phyloP scores from a whole-genome alignment of 345 rosid species.

The Eucalyptus curtisii region DNA sequence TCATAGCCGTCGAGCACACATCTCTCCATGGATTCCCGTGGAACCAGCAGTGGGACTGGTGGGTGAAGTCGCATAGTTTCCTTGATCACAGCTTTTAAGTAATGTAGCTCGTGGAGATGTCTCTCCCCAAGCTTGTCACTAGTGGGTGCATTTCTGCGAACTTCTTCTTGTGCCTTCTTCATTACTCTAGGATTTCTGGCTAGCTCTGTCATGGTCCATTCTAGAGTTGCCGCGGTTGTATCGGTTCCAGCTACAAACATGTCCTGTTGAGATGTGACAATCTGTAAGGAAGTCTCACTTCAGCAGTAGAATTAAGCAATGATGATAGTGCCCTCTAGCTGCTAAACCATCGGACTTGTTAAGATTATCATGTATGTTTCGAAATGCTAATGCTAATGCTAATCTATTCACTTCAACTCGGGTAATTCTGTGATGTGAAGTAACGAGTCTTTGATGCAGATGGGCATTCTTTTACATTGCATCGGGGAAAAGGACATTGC shows the following conservation, averaged over 20 bases:
- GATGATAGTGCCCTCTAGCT: neutral
- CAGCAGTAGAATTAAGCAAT: neutral
- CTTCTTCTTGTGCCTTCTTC: conserved; percentile 16
- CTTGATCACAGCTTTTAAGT: conserved; percentile 18
- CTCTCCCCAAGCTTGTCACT: neutral
- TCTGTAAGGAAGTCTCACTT: neutral
- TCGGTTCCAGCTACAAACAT: conserved; percentile 30
- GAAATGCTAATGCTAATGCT: neutral
- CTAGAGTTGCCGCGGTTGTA: conserved; percentile 17
- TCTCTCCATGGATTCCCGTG: conserved; percentile 18
- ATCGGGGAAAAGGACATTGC: neutral
- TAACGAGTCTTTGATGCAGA: neutral
- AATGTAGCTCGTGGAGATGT: conserved; percentile 3
- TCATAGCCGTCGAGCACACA: conserved; percentile 15
- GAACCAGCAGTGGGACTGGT: conserved; percentile 20
- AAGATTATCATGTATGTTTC: neutral
- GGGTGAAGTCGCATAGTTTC: conserved; percentile 23
- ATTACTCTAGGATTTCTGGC: conserved; percentile 12
- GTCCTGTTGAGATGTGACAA: conserved; percentile 8
- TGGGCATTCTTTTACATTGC: neutral
- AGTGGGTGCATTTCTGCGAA: neutral
- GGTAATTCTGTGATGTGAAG: neutral
- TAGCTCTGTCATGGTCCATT: conserved; percentile 25
- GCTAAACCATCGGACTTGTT: neutral
- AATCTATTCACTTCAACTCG: neutral